Evolutionary conservation across 1,284 basidiomycete genomes (phyloP).

Genomic region (Trichosporon sp.): DNA sequence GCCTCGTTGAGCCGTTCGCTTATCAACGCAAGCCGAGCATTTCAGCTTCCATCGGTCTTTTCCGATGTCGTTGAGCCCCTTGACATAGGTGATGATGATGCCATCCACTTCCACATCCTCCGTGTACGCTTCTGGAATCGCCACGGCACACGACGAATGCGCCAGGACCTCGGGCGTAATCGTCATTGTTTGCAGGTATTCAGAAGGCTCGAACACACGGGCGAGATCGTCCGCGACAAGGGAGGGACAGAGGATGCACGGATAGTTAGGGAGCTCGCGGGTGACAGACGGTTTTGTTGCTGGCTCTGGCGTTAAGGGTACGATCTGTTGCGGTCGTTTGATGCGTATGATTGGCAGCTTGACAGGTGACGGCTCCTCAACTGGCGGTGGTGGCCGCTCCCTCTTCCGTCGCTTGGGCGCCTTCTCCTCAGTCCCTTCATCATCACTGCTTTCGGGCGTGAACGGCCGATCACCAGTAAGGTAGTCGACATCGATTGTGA

Average conservation of each 20-base stretch:
- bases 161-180: constrained; percentile 10
- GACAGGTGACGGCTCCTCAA: neutral
- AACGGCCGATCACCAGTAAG: neutral
- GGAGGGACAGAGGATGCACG: constrained; percentile 77
- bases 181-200: constrained; percentile 9
- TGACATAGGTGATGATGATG: constrained; percentile 50
- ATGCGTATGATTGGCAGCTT: constrained; percentile 1
- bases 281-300: constrained; percentile 6
- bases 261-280: constrained; percentile 31
- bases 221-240: constrained; percentile 57
- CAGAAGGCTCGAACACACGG: constrained; percentile 50
- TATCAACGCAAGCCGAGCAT: constrained; percentile 74
- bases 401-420: neutral
- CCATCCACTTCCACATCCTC: constrained; percentile 54
- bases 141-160: constrained; percentile 67
- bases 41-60: constrained; percentile 91
- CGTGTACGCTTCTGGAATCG: constrained; percentile 80
- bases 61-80: constrained; percentile 75
- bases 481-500: constrained; percentile 83
- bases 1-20: constrained; percentile 64
- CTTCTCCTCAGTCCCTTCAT: neutral
- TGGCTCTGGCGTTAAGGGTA: neutral
- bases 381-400: neutral
- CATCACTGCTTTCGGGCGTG: neutral
- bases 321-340: constrained; percentile 1